Evolutionary conservation across 306 rosid genomes (phyloP), one percentile per base, ranked within the genome.

Genomic region (Dryas octopetala): DNA sequence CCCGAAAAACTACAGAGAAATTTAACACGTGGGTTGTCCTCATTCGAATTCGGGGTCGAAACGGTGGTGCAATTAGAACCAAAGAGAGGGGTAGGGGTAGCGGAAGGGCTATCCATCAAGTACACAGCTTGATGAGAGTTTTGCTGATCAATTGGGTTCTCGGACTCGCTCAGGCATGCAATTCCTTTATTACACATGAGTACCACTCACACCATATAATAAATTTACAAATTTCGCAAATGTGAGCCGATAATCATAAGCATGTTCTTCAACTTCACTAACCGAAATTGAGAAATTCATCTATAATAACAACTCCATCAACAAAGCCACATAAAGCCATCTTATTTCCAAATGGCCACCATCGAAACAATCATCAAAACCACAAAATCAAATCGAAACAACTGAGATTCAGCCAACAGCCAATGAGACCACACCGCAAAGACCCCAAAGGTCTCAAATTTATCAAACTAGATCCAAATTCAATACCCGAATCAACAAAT

Each of bases 1-100:
- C 99, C 99, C 7, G 82, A 76, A 71, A 96, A 96, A 48, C 99
- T 96, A 60, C 99, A 96, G 14, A 96, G 84, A 79, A 96, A 96
- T 76, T 92, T 96, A 68, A 92, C 96, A 7, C 96, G 96, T 40
- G 84, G 92, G 77, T 26, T 62, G 1, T 88, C 98, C 0, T 92
- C 99, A 41, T 75, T 81, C 10, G 84, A 87, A 69, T 81, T 68
- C 5, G 88, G 79, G 55, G 61, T 73, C 3, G 83, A 73, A 41
- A 75, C 83, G 7, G 81, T 71, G 9, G 86, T 78, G n/a, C 80
- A 82, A 73, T 83, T 85, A 28, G 84, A 68, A 47, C 69, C 76
- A 13, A 87, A 89, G 32, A 85, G 79, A 57, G 83, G 82, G 78
- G 82, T 61, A 57, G 83, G 82, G 78, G 82, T 64, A 59, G 87